Evolutionary conservation across 352 stramenopile genomes (phyloP), one percentile per base, ranked within the genome.

Genomic region (Pythium guiyangense): DNA sequence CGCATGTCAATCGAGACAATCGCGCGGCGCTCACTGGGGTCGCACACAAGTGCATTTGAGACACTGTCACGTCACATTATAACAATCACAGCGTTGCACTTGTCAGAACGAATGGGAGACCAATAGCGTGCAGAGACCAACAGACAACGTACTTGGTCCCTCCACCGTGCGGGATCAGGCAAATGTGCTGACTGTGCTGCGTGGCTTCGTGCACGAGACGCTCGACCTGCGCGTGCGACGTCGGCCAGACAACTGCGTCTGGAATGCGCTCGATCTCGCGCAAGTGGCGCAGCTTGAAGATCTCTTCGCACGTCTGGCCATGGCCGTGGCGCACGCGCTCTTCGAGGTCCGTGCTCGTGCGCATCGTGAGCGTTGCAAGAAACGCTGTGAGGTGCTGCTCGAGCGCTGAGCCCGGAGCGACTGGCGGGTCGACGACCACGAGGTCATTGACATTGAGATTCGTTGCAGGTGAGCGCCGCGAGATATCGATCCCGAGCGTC

Each of bases 1-100:
- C 89, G 90, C 82, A 98, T 92, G 70, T 98, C 93, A 18, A 99
- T 73, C 37, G 88, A 97, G 29, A 98, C 79, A 59, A 99, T 97
- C 6, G 87, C 88, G 17, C 92, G 82, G 49, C 74, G 58, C 58
- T 98, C 92, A 0, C 74, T 64, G 0, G 77, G 56, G 39, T 73
- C 69, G 58, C 81, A 92, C 31, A 69, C 57, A 14, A 92, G 69
- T 17, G 81, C 81, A 34, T 75, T 88, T 5, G 81, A 85, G 15
- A 91, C 81, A 47, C 67, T 75, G n/a, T n/a, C n/a, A n/a, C n/a
- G n/a, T n/a, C n/a, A n/a, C n/a, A n/a, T n/a, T n/a, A n/a, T n/a
- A n/a, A n/a, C n/a, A n/a, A n/a, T n/a, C n/a, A n/a, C n/a, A n/a
- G n/a, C n/a, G n/a, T n/a, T n/a, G n/a, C n/a, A n/a, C n/a, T n/a